Base-by-base conservation (phyloP, 2,329 filamentous ascomycete genomes). In the Ascochyta clinopodiicola region DNA sequence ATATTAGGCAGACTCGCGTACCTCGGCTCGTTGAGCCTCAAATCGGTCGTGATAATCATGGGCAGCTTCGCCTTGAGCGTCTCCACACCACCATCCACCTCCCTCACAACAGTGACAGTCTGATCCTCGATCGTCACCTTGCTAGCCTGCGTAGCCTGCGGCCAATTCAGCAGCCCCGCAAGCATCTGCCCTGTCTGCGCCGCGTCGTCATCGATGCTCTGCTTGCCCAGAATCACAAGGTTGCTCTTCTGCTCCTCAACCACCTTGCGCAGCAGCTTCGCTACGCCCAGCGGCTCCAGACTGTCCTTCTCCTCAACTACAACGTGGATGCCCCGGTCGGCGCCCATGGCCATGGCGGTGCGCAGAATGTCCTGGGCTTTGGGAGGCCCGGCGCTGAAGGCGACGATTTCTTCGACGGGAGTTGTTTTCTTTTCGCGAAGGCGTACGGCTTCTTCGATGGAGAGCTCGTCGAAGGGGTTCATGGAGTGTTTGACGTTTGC, bases 401-500 rank as follows among this genome's bases (percentile, higher is more conserved):
- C 88, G 75, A 95, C 88, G 73, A 99, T 98, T 76, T 97, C 92
- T 66, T 92, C 88, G 59, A 99, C 93, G 21, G 17, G 63, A 19
- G 52, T 69, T 46, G 69, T 89, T 54, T 72, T 72, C 82, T 91
- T 90, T 78, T 98, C 94, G 77, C 95, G 93, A 74, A 99, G 89
- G 36, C 91, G 92, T 46, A 97, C 91, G 46, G 93, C 91, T 81
- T 98, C 95, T 80, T 99, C 95, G 77, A 99, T 88, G 38, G 92
- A 96, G 72, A 99, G 90, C 78, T 99, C 95, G 82, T 99, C 95
- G 80, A 99, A 99, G 19, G 95, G 95, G 84, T 98, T 99, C 86
- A 99, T 94, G 75, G 89, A 93, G 84, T 98, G 94, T 80, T 98
- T 98, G 72, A 98, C 92, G 66, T 91, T 91, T 62, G 88, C 84